Conservation (phyloP, 202 grass and related monocot species). For the Digitaria exilis region DNA sequence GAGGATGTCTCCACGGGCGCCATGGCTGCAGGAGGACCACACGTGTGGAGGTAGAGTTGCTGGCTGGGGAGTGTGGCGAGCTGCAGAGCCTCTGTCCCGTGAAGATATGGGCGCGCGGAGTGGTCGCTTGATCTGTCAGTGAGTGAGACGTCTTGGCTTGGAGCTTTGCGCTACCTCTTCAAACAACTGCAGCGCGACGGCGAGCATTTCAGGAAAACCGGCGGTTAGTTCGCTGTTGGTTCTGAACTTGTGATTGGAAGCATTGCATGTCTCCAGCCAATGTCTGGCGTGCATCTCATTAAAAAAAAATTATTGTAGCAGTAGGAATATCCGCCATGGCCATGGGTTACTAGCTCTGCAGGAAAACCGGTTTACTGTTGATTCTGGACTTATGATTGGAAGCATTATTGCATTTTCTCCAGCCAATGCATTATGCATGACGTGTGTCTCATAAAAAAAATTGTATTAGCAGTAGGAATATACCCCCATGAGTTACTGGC, state of each 20-base stretch:
- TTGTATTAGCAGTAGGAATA: neutral
- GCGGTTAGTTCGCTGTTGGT: neutral
- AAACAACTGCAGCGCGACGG: neutral
- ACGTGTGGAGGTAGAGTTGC: slow-evolving; percentile 9
- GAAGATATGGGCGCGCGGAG: slow-evolving; percentile 30
- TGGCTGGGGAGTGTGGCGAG: slow-evolving; percentile 28
- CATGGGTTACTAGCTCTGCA: too few species aligned
- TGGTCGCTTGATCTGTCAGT: neutral
- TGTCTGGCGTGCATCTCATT: neutral
- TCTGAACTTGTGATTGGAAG: neutral
- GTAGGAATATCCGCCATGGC: too few species aligned
- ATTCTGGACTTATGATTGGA: neutral
- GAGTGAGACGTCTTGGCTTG: slow-evolving; percentile 10
- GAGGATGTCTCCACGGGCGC: slow-evolving; percentile 16
- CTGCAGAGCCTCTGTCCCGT: neutral
- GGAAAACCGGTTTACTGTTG: slow-evolving; percentile 14
- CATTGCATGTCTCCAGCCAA: neutral
- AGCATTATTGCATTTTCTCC: too few species aligned
- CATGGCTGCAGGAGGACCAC: neutral
- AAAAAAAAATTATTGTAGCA: too few species aligned
- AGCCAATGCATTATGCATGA: neutral
- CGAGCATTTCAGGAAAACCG: slow-evolving; percentile 1
- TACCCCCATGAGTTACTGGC: too few species aligned
- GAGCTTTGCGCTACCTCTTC: neutral
- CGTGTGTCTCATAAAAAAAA: neutral